Base-by-base conservation (phyloP, 768 basidiomycete genomes). In the Dacryopinax primogenitus region DNA sequence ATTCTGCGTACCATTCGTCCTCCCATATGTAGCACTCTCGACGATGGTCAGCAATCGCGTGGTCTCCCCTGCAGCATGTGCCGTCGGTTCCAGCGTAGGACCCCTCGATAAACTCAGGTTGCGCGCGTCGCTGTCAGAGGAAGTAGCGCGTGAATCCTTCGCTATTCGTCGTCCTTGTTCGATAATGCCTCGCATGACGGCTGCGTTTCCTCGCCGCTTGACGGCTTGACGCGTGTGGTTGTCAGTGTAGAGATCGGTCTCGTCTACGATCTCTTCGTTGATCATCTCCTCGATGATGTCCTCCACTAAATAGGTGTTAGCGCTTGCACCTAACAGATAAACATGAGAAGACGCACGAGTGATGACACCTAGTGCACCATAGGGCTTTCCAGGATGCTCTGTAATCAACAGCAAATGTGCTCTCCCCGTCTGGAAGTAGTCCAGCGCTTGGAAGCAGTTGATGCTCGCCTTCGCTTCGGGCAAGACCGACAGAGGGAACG, bases 191-290 rank as follows among this genome's bases (percentile, higher is more conserved):
- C 68, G 69, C 87, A 94, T 91, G 37, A 91, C 80, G 7, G 83
- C 82, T 7, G 87, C 82, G 13, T 85, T 90, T 13, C 86, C 86
- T 66, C 81, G 74, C 15, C 93, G 80, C 68, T 81, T 85, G 0
- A 89, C 92, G 7, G 79, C 77, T 66, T 80, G 81, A 72, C 92
- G 93, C 63, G 84, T 86, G 61, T 85, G 85, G 71, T 95, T 96
- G 69, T 92, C 90, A 68, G 90, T 85, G 69, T 88, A 94, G 30
- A 85, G 81, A 75, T 96, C 93, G 1, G 92, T 95, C 75, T 96
- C 93, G 71, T 95, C 93, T 33, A 95, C 88, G 64, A 96, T 95
- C 73, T 96, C 94, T 76, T 96, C 92, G 0, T 88, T 86, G 21
- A 97, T 90, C 67, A 98, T 96, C 81, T 95, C 93, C 82, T 90